Percentiles rank a stretch among this genome's conserved stretches.
Conservation (phyloP, 2,329 filamentous ascomycete species). For the Xylaria sp. region DNA sequence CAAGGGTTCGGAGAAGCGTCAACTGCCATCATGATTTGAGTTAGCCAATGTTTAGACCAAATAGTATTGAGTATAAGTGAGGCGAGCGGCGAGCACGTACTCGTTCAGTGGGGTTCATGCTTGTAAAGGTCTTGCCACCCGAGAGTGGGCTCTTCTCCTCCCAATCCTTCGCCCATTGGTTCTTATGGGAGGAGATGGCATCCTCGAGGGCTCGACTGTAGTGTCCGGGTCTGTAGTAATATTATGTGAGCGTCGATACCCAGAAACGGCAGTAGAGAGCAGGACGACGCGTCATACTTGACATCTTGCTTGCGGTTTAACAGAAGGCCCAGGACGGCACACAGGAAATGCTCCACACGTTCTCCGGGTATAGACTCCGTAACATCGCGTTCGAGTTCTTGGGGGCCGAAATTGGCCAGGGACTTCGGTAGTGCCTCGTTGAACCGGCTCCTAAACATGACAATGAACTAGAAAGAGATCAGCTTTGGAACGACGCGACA, state of each 20-base stretch:
- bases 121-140: constrained; percentile 81
- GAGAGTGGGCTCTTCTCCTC: constrained; percentile 82
- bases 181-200: constrained; percentile 83
- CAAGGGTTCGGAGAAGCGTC: constrained; percentile 80
- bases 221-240: constrained; percentile 77
- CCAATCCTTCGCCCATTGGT: constrained; percentile 90
- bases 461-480: constrained; percentile 78
- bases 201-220: constrained; percentile 95
- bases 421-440: constrained; percentile 89
- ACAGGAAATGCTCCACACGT: constrained; percentile 87
- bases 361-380: constrained; percentile 81
- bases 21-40: constrained; percentile 64
- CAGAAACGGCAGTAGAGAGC: not conserved
- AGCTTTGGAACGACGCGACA: constrained; percentile 57
- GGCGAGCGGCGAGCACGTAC: constrained; percentile 60
- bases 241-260: constrained; percentile 37
- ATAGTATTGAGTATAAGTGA: not conserved
- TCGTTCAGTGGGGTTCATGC: constrained; percentile 82
- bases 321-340: constrained; percentile 85
- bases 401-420: constrained; percentile 87
- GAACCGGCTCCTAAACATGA: constrained; percentile 97
- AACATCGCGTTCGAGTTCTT: constrained; percentile 91
- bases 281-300: constrained; percentile 73
- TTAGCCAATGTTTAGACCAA: constrained; percentile 33
- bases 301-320: constrained; percentile 98